Conservation (phyloP, 495 filamentous ascomycete genomes). For the Penicillium soppii region DNA sequence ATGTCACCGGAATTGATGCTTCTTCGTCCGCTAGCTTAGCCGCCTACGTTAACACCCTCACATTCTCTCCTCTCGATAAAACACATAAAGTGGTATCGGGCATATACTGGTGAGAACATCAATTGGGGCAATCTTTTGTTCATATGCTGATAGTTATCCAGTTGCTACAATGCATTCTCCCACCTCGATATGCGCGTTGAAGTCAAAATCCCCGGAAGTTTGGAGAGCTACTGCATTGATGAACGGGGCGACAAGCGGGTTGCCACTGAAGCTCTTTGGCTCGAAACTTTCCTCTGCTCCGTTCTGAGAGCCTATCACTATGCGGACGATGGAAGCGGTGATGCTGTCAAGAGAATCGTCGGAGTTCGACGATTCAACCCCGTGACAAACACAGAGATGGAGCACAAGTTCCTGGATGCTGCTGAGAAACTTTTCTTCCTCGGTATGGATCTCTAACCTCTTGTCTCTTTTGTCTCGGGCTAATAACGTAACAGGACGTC, state of each 20-base stretch:
- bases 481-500: constrained; percentile 65
- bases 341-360: constrained; percentile 89
- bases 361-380: constrained; percentile 95
- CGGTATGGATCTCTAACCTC: constrained; percentile 49
- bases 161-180: constrained; percentile 99
- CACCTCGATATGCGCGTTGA: constrained; percentile 97
- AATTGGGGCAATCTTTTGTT: constrained; percentile 10
- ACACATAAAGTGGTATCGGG: constrained; percentile 89
- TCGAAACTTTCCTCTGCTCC: constrained; percentile 95
- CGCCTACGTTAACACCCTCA: constrained; percentile 97
- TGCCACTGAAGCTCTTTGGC: constrained; percentile 89
- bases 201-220: constrained; percentile 90
- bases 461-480: not conserved
- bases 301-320: constrained; percentile 93
- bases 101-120: constrained; percentile 75
- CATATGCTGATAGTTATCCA: constrained; percentile 34
- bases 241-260: constrained; percentile 91
- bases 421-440: constrained; percentile 94
- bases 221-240: constrained; percentile 95
- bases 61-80: constrained; percentile 82
- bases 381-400: constrained; percentile 93
- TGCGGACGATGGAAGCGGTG: constrained; percentile 89
- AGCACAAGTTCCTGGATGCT: constrained; percentile 93
- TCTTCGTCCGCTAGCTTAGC: constrained; percentile 96
- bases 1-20: constrained; percentile 96